Base-by-base conservation (phyloP, 83 land plant species). In the Larix sibirica region DNA sequence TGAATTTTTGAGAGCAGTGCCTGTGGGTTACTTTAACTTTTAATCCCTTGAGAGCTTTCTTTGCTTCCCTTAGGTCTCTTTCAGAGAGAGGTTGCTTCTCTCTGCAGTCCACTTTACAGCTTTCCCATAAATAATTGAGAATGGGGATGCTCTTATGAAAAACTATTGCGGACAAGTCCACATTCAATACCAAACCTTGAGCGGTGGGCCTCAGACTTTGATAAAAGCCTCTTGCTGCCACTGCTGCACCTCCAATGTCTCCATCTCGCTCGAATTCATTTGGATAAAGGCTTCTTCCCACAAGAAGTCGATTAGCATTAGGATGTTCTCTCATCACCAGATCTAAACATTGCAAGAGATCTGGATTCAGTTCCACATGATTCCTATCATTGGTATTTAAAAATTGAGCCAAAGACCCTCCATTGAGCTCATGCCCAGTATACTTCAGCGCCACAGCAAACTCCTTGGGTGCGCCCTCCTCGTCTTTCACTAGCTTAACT, bases 21-120 rank as follows among this genome's bases (percentile, higher is more conserved):
- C 93, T 83, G 59, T 93, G 95, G 60, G 38, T 93, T 2, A 93
- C 95, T 5, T 47, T 62, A 24, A 91, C 90, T 83, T 87, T 89
- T 84, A 93, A 56, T 0, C 83, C 84, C 44, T 14, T 86, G 63
- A 93, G 38, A 17, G 81, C 71, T 3, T 77, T 54, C 26, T 77
- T 82, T 18, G 88, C 86, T 7, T 70, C 64, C 64, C 77, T 26
- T n/a, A 84, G 81, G 10, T 9, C 63, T 6, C 24, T n/a, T 14
- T 61, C 10, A 18, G 8, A 6, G 71, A 86, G 69, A 17, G 44
- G 20, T 26, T 47, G 20, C 0, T 7, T 16, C 3, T 50, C 14
- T 23, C 36, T 12, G 77, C 61, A 81, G 2, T 70, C 62, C 2
- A 84, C 26, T 14, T 56, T 33, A 61, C 83, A 21, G 6, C 75